Evolutionary conservation across 345 rosid genomes (phyloP).

Genomic region (Nasturtium officinale): DNA sequence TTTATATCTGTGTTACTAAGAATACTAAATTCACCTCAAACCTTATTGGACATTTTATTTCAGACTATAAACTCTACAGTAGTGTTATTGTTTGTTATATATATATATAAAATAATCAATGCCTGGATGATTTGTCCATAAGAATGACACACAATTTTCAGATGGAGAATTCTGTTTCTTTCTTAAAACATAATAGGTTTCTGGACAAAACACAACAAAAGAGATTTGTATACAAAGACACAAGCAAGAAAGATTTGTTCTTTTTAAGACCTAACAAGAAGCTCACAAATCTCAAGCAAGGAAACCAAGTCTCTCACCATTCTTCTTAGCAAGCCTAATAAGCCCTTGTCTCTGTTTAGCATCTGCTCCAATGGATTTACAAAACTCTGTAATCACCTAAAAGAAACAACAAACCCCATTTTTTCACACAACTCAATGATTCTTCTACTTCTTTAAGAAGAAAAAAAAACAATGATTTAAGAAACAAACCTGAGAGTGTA

Average conservation of each 20-base stretch:
- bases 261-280: too few species aligned
- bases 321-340: conserved; percentile 95
- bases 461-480: background rate
- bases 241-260: background rate
- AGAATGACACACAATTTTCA: background rate
- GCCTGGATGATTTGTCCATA: background rate
- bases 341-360: conserved; percentile 95
- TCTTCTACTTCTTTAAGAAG: background rate
- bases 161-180: background rate
- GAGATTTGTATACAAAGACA: background rate
- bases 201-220: background rate
- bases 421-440: background rate
- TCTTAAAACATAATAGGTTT: too few species aligned
- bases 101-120: background rate
- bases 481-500: conserved; percentile 82
- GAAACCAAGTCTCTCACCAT: conserved; percentile 94
- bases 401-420: conserved; percentile 3
- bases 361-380: conserved; percentile 97
- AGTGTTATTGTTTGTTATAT: background rate
- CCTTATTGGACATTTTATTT: too few species aligned
- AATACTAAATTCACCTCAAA: too few species aligned
- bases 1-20: too few species aligned
- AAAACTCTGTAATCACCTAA: conserved; percentile 93
- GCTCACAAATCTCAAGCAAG: conserved; percentile 55
- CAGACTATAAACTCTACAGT: background rate